A percentile compares a stretch with the other conserved stretches of the same genome.
Conservation (phyloP, 2,329 filamentous ascomycete genomes). For the Diaporthe humulicola region DNA sequence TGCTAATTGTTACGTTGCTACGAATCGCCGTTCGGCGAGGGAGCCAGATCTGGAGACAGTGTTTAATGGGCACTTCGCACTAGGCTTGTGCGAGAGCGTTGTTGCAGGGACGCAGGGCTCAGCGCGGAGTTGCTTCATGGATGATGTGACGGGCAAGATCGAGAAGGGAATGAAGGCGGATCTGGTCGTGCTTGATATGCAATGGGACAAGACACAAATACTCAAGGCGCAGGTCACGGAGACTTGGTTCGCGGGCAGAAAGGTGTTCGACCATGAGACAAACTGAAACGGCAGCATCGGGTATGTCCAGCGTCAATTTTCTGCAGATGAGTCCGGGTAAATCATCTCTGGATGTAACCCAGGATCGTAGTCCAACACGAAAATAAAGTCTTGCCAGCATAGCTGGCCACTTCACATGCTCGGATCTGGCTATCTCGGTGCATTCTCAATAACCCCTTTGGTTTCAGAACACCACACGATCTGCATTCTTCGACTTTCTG, state of each 20-base stretch:
- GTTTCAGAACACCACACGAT: too few relatives aligned
- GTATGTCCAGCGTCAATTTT: too few relatives aligned
- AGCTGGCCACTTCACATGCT: too few relatives aligned
- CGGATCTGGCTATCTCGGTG: too few relatives aligned
- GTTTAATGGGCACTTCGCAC: conserved; percentile 66
- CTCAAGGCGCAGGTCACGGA: conserved; percentile 60
- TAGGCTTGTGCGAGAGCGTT: conserved; percentile 67
- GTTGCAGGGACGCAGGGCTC: conserved; percentile 67
- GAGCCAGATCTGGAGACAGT: conserved; percentile 57
- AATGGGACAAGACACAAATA: conserved; percentile 61
- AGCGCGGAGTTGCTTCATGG: conserved; percentile 71
- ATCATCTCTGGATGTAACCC: too few relatives aligned
- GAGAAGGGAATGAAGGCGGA: conserved; percentile 68
- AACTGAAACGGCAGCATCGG: too few relatives aligned
- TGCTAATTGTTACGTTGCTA: conserved; percentile 70
- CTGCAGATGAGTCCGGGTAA: too few relatives aligned
- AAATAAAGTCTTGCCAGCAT: too few relatives aligned
- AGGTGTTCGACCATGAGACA: conserved; percentile 49
- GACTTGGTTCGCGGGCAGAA: conserved; percentile 66
- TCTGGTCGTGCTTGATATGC: conserved; percentile 67
- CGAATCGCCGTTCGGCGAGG: conserved; percentile 67
- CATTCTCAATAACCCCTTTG: too few relatives aligned
- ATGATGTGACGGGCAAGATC: conserved; percentile 66
- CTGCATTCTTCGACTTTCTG: too few relatives aligned
- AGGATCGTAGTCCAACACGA: too few relatives aligned